Base-by-base conservation (phyloP, 306 rosid species). In the Castanospermum australe region DNA sequence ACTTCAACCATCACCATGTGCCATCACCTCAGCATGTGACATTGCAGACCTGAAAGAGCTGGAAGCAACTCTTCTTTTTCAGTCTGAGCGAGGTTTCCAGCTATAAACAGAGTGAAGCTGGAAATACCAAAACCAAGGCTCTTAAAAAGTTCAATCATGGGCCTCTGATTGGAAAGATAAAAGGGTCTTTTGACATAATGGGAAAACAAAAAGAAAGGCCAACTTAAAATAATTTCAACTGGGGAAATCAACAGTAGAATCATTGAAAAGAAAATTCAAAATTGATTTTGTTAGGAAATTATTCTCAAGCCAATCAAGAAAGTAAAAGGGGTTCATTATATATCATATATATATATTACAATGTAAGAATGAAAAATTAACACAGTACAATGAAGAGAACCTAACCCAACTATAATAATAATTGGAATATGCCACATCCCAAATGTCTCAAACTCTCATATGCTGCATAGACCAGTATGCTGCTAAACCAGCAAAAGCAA, bases 401-500 rank as follows among this genome's bases (percentile, higher is more conserved):
- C 73, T 77, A 68, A 61, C 30, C 63, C 74, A 65, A 50, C 30
- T 42, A 35, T 35, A 44, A 56, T 42, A 79, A 60, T 38, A 67
- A 81, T 67, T 77, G 84, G 84, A 84, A 71, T 83, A 60, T 77
- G 55, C 67, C 44, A 71, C 81, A 63, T 20, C 82, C 25, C 24
- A 74, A 67, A 79, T 18, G 33, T 84, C 67, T 67, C 87, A 83
- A 50, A 83, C 55, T 89, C 78, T 82, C 78, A 45, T 41, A 65
- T 57, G 44, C 71, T 79, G 82, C 85, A 83, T 50, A 48, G 9
- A 83, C 42, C 77, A 38, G 44, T 30, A 87, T 45, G 86, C 88
- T 56, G 82, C 90, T 52, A 77, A 81, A 76, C 79, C 75, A 17
- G 87, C 84, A 74, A 89, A 86, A 85, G 54, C 77, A 60, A 81